These are phyloP conservation scores for Ganoderma resinaceum DNA, from an alignment of 1,284 basidiomycete genomes.

Conservation along the genomic window DNA sequence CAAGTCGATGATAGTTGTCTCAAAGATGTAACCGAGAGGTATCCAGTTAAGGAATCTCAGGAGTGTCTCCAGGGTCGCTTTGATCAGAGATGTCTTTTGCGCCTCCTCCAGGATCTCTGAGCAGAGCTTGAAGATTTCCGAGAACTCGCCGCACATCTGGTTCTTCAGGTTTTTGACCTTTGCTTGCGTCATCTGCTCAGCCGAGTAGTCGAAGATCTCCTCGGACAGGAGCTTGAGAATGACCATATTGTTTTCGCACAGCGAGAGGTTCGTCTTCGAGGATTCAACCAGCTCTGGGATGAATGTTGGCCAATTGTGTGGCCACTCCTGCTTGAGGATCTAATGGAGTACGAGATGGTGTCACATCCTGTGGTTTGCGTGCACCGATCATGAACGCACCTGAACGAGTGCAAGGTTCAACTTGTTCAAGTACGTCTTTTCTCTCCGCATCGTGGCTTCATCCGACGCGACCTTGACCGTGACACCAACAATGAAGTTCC, in stretches of 20 bases:
- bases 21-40: constrained; percentile 98
- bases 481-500: constrained; percentile 96
- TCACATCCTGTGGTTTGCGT: not conserved
- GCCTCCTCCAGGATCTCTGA: constrained; percentile 97
- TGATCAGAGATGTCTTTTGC: constrained; percentile 96
- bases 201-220: constrained; percentile 99
- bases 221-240: constrained; percentile 98
- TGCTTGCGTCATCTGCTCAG: constrained; percentile 98
- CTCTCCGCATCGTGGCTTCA: constrained; percentile 84
- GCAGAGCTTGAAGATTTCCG: constrained; percentile 95
- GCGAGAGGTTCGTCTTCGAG: constrained; percentile 93
- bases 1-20: constrained; percentile 97
- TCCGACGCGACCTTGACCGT: constrained; percentile 95
- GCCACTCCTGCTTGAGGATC: constrained; percentile 99
- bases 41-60: constrained; percentile 99
- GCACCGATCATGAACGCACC: constrained; percentile 50
- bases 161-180: constrained; percentile 99
- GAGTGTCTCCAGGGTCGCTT: constrained; percentile 94
- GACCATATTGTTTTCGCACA: constrained; percentile 99
- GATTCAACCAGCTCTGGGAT: constrained; percentile 98
- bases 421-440: constrained; percentile 98
- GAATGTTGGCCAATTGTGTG: constrained; percentile 98
- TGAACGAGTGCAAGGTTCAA: constrained; percentile 96
- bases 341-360: constrained; percentile 44
- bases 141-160: constrained; percentile 97